Base-by-base conservation (phyloP, 768 basidiomycete species). In the Sarcodon sp. region DNA sequence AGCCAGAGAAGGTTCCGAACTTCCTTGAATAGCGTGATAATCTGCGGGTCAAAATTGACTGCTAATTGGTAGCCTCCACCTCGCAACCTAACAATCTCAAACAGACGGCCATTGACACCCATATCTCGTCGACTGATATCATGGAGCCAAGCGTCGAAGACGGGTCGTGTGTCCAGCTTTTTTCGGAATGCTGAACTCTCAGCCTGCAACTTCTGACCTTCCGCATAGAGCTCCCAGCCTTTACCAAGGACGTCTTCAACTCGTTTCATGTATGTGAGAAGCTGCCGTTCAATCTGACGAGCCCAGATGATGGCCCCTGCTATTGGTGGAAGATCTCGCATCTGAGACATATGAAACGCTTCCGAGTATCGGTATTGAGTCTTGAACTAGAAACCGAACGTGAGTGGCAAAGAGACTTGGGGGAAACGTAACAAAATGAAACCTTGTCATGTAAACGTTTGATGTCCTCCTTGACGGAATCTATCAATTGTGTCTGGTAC, bases 281-380 rank as follows among this genome's bases (percentile, higher is more conserved):
- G 79, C 59, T 99, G 96, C 3, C 92, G 80, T 58, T 97, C 94
- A 52, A 99, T 99, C 69, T 98, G 96, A n/a, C 86, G 77, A 0
- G 96, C 94, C 96, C 96, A 99, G 56, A 94, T 90, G 63, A 98
- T 96, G 13, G 96, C 89, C 27, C 92, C 90, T 1, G 96, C 89
- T 47, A 99, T 96, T n/a, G 93, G 91, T 1, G 94, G 94, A 8
- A 98, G 72, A 62, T 99, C 96, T 21, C 96, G 89, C 81, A 98
- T 90, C 64, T 96, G 92, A 0, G 93, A 85, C 94, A 98, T 97
- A 65, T 96, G 90, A 61, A 87, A 93, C 7, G 93, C 87, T 66
- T 97, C 89, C 1, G 92, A 97, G 62, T 80, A 83, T 11, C 92
- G 87, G 63, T 98, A 98, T 62, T 91, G 88, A 5, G 85, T 87